phyloP scores from a whole-genome alignment of 1,284 basidiomycete species.

The Irpex rosettiformis region DNA sequence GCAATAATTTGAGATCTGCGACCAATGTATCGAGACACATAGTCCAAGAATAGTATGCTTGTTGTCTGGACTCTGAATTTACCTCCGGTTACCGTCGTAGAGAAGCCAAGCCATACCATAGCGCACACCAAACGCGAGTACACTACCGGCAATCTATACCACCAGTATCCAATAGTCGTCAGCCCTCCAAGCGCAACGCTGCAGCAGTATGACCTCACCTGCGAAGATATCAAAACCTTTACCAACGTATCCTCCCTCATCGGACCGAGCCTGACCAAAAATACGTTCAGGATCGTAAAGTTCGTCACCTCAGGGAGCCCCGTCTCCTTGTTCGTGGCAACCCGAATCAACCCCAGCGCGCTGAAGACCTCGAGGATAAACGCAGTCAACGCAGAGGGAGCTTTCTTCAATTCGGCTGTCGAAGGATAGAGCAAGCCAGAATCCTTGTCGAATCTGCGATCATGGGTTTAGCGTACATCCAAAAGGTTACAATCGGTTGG shows the following conservation, averaged over 20 bases:
- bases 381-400: constrained; percentile 45
- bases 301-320: constrained; percentile 72
- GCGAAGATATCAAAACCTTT: constrained; percentile 65
- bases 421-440: constrained; percentile 78
- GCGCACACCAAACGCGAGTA: constrained; percentile 77
- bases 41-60: not conserved
- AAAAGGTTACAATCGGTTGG: not conserved
- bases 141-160: constrained; percentile 62
- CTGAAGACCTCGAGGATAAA: constrained; percentile 58
- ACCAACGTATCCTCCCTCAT: constrained; percentile 81
- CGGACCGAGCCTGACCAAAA: constrained; percentile 75
- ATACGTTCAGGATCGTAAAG: constrained; percentile 83
- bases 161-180: constrained; percentile 3
- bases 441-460: constrained; percentile 62
- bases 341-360: constrained; percentile 60
- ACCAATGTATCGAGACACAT: not conserved
- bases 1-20: not conserved
- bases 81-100: constrained; percentile 87
- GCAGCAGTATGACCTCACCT: constrained; percentile 41
- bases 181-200: not conserved
- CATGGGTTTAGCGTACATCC: not conserved
- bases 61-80: constrained; percentile 1
- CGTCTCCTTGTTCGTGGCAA: constrained; percentile 53
- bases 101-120: constrained; percentile 86
- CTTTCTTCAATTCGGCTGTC: constrained; percentile 55